Conservation (phyloP, 2,329 filamentous ascomycete species). For the Arthrocladium fulminans region DNA sequence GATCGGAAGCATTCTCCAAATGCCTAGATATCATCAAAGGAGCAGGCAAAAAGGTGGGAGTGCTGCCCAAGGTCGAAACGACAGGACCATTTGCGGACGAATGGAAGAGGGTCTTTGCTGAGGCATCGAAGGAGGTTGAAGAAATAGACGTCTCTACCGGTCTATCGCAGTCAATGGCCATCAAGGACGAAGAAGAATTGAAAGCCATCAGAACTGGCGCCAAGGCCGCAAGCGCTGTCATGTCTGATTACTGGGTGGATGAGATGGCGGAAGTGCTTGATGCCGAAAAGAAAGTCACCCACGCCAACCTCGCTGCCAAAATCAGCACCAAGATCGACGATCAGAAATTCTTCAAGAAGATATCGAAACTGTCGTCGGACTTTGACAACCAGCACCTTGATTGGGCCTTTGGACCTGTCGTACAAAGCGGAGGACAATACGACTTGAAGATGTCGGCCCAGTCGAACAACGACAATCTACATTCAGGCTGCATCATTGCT, state of each 20-base stretch:
- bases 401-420: conserved; percentile 82
- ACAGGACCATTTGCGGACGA: conserved; percentile 88
- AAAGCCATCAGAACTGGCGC: conserved; percentile 90
- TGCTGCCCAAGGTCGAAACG: conserved; percentile 74
- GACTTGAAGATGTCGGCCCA: conserved; percentile 74
- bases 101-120: conserved; percentile 77
- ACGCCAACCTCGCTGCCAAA: conserved; percentile 75
- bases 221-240: conserved; percentile 84
- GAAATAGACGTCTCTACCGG: conserved; percentile 78
- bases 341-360: conserved; percentile 81
- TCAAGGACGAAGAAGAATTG: conserved; percentile 93
- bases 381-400: conserved; percentile 85
- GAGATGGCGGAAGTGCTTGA: conserved; percentile 96
- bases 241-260: conserved; percentile 94
- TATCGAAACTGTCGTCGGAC: conserved; percentile 70
- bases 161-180: conserved; percentile 75
- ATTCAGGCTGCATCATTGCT: conserved; percentile 87
- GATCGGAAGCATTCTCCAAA: conserved; percentile 79
- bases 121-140: conserved; percentile 74
- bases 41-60: conserved; percentile 83
- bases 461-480: conserved; percentile 67
- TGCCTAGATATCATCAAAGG: conserved; percentile 79
- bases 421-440: conserved; percentile 93
- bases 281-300: conserved; percentile 93
- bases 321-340: conserved; percentile 90